Conservation (phyloP, 2,329 filamentous ascomycete genomes). For the Hypocreales sp. region DNA sequence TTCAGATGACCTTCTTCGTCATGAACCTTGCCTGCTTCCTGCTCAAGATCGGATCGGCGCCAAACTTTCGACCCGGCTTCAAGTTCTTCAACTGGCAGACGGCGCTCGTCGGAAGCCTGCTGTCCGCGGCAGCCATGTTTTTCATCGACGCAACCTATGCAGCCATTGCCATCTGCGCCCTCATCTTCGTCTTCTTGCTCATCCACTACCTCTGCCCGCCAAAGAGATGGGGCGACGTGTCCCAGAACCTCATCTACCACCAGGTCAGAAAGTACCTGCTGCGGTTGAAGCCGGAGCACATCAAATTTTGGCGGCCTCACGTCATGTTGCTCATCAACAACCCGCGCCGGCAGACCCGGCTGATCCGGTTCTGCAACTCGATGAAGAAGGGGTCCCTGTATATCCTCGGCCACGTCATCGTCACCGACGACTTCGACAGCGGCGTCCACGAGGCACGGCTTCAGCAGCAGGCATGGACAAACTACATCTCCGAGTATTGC, state of each 20-base stretch:
- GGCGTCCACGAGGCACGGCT: conserved; percentile 68
- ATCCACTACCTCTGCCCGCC: conserved; percentile 78
- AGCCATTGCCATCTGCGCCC: conserved; percentile 53
- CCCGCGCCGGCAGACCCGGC: conserved; percentile 62
- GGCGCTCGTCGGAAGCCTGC: conserved; percentile 56
- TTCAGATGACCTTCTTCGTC: conserved; percentile 78
- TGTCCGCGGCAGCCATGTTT: conserved; percentile 73
- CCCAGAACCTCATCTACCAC: conserved; percentile 71
- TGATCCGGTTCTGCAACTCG: conserved; percentile 85
- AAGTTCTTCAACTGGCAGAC: conserved; percentile 83
- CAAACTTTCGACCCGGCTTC: conserved; percentile 79
- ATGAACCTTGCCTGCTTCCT: conserved; percentile 81
- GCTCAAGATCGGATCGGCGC: conserved; percentile 72
- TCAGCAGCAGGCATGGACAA: conserved; percentile 72
- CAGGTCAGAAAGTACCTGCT: conserved; percentile 81
- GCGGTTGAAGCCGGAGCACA: conserved; percentile 71
- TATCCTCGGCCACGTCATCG: conserved; percentile 76
- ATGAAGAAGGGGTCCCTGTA: conserved; percentile 79
- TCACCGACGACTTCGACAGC: conserved; percentile 64
- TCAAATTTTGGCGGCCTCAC: conserved; percentile 87
- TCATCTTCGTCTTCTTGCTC: conserved; percentile 64
- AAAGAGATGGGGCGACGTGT: conserved; percentile 83
- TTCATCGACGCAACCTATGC: conserved; percentile 78
- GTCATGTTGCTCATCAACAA: conserved; percentile 75
- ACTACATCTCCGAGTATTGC: conserved; percentile 68